phyloP scores from a whole-genome alignment of 2,329 filamentous ascomycete genomes.

The Colletotrichum gloeosporioides region DNA sequence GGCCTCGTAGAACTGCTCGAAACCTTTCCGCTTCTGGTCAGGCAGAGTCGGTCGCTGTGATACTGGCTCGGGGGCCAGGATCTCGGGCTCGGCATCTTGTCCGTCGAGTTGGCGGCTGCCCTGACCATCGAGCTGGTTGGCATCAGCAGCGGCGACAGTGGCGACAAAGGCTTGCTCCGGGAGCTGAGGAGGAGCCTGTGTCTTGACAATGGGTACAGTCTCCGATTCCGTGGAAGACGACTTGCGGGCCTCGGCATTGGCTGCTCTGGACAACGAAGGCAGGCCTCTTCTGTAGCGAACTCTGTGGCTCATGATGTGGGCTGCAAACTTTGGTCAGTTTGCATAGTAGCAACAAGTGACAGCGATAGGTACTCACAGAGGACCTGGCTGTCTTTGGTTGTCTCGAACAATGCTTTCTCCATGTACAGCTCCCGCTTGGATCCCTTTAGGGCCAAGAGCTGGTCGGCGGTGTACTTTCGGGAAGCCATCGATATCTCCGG shows the following conservation, averaged over 20 bases:
- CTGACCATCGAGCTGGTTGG: conserved; percentile 6
- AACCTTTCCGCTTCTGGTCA: conserved; percentile 68
- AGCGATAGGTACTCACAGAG: not conserved
- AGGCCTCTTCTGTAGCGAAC: not conserved
- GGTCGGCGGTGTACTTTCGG: not conserved
- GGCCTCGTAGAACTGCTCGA: conserved; percentile 70
- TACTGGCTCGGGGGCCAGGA: not conserved
- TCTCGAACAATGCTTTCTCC: conserved; percentile 9
- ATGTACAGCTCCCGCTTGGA: not conserved
- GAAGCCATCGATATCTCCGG: not conserved
- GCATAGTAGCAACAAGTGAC: not conserved
- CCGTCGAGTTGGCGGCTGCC: conserved; percentile 39
- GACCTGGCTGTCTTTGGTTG: not conserved
- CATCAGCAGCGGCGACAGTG: not conserved
- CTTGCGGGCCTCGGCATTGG: conserved; percentile 5
- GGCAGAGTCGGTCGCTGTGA: conserved; percentile 22
- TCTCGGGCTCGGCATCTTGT: conserved; percentile 39
- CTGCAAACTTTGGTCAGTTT: not conserved
- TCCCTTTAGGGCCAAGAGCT: conserved; percentile 16
- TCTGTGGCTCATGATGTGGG: conserved; percentile 9
- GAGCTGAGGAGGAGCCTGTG: not conserved
- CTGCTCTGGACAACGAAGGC: not conserved
- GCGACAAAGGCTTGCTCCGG: not conserved
- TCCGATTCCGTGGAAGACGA: conserved; percentile 10
- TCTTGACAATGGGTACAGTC: not conserved